Evolutionary conservation across 75 land plant genomes (phyloP).

Genomic region (Isoetes taiwanensis): DNA sequence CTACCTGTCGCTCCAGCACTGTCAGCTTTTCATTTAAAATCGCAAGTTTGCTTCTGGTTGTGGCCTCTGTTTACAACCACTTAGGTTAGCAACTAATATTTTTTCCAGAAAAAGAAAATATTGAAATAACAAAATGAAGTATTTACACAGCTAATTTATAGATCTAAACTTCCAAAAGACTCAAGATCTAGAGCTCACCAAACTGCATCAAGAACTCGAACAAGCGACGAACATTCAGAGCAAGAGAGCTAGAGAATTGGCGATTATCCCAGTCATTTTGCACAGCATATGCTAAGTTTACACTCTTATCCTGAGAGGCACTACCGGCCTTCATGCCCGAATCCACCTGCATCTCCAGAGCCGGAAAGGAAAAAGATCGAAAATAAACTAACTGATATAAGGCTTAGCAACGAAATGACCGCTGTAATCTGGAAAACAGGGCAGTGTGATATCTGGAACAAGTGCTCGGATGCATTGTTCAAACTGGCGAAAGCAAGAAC

Average conservation of each 20-base stretch:
- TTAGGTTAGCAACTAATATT: background rate
- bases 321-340: too few relatives aligned
- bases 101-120: background rate
- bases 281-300: slow-evolving; percentile 66
- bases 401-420: too few relatives aligned
- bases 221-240: slow-evolving; percentile 87
- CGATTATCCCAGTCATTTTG: slow-evolving; percentile 98
- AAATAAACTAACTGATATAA: too few relatives aligned
- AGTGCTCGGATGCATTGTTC: too few relatives aligned
- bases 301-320: too few relatives aligned
- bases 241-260: slow-evolving; percentile 79
- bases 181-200: slow-evolving; percentile 30
- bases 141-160: background rate
- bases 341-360: too few relatives aligned
- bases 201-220: slow-evolving; percentile 95
- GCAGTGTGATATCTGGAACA: too few relatives aligned
- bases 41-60: slow-evolving; percentile 88
- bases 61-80: slow-evolving; percentile 42
- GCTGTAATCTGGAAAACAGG: too few relatives aligned
- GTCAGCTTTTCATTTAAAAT: slow-evolving; percentile 78
- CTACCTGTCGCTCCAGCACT: slow-evolving; percentile 63
- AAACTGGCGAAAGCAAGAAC: too few relatives aligned
- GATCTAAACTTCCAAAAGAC: background rate
- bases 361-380: too few relatives aligned
- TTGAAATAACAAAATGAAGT: background rate